A percentile compares a stretch with the other conserved stretches of the same genome.
phyloP scores from a whole-genome alignment of 78 protist genomes.

The Dictyostelium brefeldianum region DNA sequence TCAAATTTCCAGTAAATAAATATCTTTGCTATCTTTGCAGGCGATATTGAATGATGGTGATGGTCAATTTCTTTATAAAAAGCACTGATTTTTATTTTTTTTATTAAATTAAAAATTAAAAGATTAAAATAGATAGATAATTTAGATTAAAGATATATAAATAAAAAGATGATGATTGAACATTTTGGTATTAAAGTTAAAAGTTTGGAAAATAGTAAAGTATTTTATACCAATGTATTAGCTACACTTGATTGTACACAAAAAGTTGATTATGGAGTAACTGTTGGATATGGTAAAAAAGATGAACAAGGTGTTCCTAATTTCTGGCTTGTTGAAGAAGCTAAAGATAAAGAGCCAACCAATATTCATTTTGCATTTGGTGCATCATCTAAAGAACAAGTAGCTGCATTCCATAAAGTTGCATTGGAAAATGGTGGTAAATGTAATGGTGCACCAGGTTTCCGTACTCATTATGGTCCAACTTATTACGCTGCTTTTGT shows the following conservation, averaged over 20 bases:
- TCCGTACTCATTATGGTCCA: neutral
- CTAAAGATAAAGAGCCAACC: neutral
- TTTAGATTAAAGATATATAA: neutral
- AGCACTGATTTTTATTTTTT: too few relatives aligned
- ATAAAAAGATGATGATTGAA: neutral
- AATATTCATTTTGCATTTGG: neutral
- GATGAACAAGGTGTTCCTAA: neutral
- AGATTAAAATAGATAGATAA: too few relatives aligned
- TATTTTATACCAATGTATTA: neutral
- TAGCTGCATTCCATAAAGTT: neutral
- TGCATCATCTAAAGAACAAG: neutral
- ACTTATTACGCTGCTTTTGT: neutral
- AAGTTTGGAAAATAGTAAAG: conserved; percentile 1
- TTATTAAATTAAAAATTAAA: too few relatives aligned
- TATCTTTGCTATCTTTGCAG: too few relatives aligned
- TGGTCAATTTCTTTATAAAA: too few relatives aligned
- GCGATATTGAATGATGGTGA: too few relatives aligned
- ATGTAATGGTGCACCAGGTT: neutral
- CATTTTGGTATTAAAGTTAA: neutral
- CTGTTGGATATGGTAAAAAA: conserved; percentile 5
- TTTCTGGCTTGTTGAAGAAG: neutral
- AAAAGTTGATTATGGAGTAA: neutral
- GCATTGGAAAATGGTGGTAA: neutral
- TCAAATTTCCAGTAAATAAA: too few relatives aligned
- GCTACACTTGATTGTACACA: neutral